Conservation (phyloP, 805 yeast species). For the Sungouiella blattae region DNA sequence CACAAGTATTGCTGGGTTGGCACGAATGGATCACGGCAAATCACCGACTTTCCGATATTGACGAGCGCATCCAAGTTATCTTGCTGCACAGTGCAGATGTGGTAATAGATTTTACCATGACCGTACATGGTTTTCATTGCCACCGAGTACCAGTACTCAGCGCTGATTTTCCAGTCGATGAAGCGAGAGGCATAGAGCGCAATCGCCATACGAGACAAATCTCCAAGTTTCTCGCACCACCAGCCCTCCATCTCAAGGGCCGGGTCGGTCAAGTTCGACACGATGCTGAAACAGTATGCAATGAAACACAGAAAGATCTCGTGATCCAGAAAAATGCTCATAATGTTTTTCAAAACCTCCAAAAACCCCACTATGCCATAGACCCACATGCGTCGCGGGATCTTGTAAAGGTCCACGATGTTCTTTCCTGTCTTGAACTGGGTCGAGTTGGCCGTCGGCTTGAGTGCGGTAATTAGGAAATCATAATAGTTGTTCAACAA, state of each 20-base stretch:
- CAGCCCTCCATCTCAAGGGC: conserved; percentile 58
- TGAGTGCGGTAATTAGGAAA: conserved; percentile 64
- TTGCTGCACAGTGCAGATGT: conserved; percentile 82
- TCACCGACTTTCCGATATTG: conserved; percentile 73
- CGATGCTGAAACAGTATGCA: conserved; percentile 64
- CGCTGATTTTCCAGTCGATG: conserved; percentile 81
- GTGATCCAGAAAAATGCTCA: conserved; percentile 70
- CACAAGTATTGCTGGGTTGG: conserved; percentile 77
- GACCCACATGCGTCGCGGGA: conserved; percentile 80
- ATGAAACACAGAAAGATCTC: conserved; percentile 76
- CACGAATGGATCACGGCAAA: conserved; percentile 78
- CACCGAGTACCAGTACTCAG: conserved; percentile 78
- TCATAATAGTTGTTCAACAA: conserved; percentile 70
- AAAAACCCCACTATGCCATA: conserved; percentile 79
- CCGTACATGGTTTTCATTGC: conserved; percentile 75
- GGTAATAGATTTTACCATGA: conserved; percentile 83
- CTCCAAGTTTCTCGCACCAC: conserved; percentile 88
- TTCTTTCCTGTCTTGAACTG: conserved; percentile 71
- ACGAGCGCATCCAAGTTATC: conserved; percentile 74
- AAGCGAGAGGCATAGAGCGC: conserved; percentile 75
- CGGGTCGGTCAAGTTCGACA: conserved; percentile 52
- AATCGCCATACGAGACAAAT: conserved; percentile 82
- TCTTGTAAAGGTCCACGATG: conserved; percentile 71
- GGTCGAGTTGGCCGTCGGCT: conserved; percentile 50
- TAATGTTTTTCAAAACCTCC: conserved; percentile 72